Conservation (phyloP, 1,284 basidiomycete species). For the Omphalotus olearius region DNA sequence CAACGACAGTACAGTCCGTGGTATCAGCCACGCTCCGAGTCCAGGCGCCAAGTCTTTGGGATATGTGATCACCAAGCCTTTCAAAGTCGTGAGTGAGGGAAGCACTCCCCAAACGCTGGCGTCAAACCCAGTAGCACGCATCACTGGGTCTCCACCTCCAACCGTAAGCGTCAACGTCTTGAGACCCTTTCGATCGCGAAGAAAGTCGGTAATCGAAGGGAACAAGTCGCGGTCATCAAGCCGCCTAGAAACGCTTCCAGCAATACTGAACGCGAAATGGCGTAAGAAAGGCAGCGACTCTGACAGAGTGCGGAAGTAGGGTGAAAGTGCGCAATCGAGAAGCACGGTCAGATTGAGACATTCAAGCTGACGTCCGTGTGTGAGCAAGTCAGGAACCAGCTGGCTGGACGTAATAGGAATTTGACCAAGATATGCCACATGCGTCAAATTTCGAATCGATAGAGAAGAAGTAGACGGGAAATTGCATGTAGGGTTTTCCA, state of each 20-base stretch:
- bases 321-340: constrained; percentile 44
- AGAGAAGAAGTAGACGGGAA: constrained; percentile 47
- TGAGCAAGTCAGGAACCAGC: constrained; percentile 54
- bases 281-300: constrained; percentile 53
- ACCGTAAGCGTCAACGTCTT: constrained; percentile 50
- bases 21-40: constrained; percentile 65
- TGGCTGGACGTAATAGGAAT: constrained; percentile 43
- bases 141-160: constrained; percentile 26
- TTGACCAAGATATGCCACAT: constrained; percentile 55
- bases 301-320: constrained; percentile 41
- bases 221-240: constrained; percentile 54
- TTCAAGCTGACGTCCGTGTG: constrained; percentile 59
- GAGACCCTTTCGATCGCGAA: constrained; percentile 52
- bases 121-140: constrained; percentile 56
- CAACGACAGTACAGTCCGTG: constrained; percentile 50
- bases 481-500: constrained; percentile 52
- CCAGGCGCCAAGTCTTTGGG: constrained; percentile 60
- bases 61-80: constrained; percentile 53
- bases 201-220: constrained; percentile 62
- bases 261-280: constrained; percentile 55
- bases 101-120: constrained; percentile 69
- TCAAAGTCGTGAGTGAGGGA: constrained; percentile 47
- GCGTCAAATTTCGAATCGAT: constrained; percentile 58
- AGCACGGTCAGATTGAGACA: constrained; percentile 49
- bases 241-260: constrained; percentile 15